Evolutionary conservation across 345 rosid genomes (phyloP).

Genomic region (Reutealis trisperma): DNA sequence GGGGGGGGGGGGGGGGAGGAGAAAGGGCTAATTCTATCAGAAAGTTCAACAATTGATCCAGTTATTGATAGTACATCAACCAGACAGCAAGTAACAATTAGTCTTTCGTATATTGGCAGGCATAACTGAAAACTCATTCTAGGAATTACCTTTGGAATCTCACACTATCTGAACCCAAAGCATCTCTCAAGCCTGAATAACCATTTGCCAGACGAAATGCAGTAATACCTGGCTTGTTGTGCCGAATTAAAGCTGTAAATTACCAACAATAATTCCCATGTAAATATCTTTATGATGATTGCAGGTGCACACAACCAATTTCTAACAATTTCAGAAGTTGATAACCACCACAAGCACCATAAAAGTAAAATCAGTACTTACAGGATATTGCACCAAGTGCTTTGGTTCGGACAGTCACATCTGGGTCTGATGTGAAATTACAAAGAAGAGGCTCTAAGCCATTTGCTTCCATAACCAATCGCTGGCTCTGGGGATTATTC

Average conservation of each 20-base stretch:
- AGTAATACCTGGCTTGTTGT: slow-evolving; percentile 73
- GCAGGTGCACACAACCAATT: not conserved
- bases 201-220: slow-evolving; percentile 94
- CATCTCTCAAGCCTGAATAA: slow-evolving; percentile 74
- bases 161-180: slow-evolving; percentile 62
- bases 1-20: no score
- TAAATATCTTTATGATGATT: slow-evolving; percentile 10
- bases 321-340: not conserved
- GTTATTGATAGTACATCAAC: not conserved
- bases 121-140: not conserved
- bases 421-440: slow-evolving; percentile 69
- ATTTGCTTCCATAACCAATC: slow-evolving; percentile 92
- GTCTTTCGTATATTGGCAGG: no score
- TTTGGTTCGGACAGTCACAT: slow-evolving; percentile 64
- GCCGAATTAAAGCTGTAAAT: slow-evolving; percentile 71
- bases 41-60: not conserved
- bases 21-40: not conserved
- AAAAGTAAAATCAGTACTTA: slow-evolving; percentile 39
- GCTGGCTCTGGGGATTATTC: slow-evolving; percentile 88
- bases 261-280: slow-evolving; percentile 15
- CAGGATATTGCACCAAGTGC: slow-evolving; percentile 96
- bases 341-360: not conserved
- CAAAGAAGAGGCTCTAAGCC: slow-evolving; percentile 75
- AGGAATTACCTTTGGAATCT: slow-evolving; percentile 75
- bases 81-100: not conserved